A percentile compares a stretch with the other conserved stretches of the same genome.
phyloP scores from a whole-genome alignment of 1,284 basidiomycete genomes.

The Kalmanozyma brasiliensis region DNA sequence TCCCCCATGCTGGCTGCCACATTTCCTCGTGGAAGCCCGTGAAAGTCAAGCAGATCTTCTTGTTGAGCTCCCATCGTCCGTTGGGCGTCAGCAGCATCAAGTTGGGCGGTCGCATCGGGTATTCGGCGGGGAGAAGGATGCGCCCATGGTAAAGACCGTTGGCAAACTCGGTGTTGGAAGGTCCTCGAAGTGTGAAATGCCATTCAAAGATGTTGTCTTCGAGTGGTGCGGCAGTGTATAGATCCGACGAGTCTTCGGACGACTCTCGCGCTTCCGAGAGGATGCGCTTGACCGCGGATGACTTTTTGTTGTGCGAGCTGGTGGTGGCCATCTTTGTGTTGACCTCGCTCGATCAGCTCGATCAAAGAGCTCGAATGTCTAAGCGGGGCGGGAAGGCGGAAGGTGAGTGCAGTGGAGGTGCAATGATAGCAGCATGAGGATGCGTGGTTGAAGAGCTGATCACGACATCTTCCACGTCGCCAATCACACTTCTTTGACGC shows the following conservation, averaged over 20 bases:
- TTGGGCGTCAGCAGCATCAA: constrained; percentile 95
- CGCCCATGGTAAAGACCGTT: constrained; percentile 82
- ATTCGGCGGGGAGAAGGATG: constrained; percentile 88
- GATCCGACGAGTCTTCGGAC: constrained; percentile 79
- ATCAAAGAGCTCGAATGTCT: no score
- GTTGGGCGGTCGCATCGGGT: constrained; percentile 92
- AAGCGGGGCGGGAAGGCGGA: no score
- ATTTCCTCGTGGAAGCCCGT: constrained; percentile 73
- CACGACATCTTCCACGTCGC: not conserved
- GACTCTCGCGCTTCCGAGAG: constrained; percentile 94
- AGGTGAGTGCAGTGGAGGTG: no score
- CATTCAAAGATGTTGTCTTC: constrained; percentile 77
- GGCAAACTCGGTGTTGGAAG: constrained; percentile 69
- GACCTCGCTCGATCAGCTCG: not conserved
- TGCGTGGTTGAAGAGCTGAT: not conserved
- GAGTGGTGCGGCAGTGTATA: constrained; percentile 85
- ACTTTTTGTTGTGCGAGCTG: constrained; percentile 67
- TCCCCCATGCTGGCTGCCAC: constrained; percentile 98
- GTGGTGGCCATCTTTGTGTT: constrained; percentile 33
- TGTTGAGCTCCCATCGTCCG: constrained; percentile 92
- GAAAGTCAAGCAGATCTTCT: constrained; percentile 76
- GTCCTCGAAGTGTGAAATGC: constrained; percentile 94
- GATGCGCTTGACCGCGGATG: constrained; percentile 90
- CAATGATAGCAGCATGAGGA: not conserved
- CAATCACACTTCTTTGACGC: no score